phyloP scores from a whole-genome alignment of 345 rosid species.

The Mangifera indica region DNA sequence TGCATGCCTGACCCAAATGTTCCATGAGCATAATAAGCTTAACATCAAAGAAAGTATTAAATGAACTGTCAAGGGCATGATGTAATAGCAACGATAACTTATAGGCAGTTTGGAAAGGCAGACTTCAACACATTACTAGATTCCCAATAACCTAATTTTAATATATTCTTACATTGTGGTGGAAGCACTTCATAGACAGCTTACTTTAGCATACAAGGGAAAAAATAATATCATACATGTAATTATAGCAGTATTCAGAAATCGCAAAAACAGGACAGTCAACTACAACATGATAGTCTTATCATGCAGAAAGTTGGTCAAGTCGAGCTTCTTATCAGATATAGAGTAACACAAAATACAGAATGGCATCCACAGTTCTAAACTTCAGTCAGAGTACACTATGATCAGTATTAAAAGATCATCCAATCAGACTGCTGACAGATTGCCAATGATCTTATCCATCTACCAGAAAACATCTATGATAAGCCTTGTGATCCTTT shows the following conservation, averaged over 20 bases:
- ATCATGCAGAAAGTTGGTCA: background rate
- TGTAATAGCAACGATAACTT: background rate
- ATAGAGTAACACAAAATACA: background rate
- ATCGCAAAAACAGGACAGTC: background rate
- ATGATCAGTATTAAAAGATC: background rate
- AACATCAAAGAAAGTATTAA: background rate
- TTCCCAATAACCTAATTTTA: background rate
- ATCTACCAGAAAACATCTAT: background rate
- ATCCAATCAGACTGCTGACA: background rate
- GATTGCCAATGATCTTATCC: background rate
- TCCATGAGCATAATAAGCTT: background rate
- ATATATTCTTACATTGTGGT: background rate
- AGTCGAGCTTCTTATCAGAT: background rate
- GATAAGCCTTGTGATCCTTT: background rate
- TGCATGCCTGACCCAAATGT: background rate
- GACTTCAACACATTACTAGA: background rate
- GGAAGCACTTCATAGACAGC: background rate
- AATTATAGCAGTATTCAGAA: too few species aligned
- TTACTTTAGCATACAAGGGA: background rate
- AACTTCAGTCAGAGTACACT: background rate
- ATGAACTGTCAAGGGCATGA: background rate
- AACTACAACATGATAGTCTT: background rate
- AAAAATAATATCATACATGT: background rate
- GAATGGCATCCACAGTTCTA: background rate
- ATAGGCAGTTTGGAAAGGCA: background rate